Percentiles rank a stretch among this genome's conserved stretches.
These are phyloP conservation scores for Tieghemostelium lacteum DNA, from an alignment of 78 protist species.

Conservation along the genomic window DNA sequence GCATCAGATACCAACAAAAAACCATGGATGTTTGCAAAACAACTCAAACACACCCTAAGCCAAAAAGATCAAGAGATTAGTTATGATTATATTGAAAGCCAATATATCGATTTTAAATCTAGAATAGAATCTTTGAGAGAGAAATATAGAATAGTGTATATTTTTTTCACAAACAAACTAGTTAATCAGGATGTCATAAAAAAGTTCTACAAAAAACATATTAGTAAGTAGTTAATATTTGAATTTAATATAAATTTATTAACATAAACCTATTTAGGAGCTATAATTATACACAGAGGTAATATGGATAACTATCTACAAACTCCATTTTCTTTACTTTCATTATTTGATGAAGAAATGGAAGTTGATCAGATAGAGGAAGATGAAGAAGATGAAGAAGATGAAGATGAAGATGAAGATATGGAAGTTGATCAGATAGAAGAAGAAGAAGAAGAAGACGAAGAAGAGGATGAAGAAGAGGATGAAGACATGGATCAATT, in stretches of 20 bases:
- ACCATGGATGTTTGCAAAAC: background rate
- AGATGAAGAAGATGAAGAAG: too few species aligned
- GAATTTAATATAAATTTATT: too few species aligned
- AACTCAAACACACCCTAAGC: background rate
- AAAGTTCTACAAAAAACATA: background rate
- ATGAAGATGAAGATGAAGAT: too few species aligned
- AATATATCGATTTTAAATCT: too few species aligned
- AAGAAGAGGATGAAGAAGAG: too few species aligned
- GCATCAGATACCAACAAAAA: background rate
- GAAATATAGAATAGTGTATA: background rate
- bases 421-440: too few species aligned
- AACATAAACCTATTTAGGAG: background rate
- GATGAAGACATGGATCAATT: too few species aligned
- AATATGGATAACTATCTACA: background rate
- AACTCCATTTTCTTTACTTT: background rate
- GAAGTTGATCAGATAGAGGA: background rate
- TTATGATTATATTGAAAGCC: too few species aligned
- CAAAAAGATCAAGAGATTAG: background rate
- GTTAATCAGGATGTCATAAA: background rate
- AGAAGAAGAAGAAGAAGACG: too few species aligned
- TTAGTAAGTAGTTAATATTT: background rate
- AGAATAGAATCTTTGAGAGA: background rate
- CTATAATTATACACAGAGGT: background rate
- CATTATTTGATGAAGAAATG: background rate
- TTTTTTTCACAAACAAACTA: background rate